phyloP scores from a whole-genome alignment of 2,329 filamentous ascomycete genomes.

The Beauveria sp. region DNA sequence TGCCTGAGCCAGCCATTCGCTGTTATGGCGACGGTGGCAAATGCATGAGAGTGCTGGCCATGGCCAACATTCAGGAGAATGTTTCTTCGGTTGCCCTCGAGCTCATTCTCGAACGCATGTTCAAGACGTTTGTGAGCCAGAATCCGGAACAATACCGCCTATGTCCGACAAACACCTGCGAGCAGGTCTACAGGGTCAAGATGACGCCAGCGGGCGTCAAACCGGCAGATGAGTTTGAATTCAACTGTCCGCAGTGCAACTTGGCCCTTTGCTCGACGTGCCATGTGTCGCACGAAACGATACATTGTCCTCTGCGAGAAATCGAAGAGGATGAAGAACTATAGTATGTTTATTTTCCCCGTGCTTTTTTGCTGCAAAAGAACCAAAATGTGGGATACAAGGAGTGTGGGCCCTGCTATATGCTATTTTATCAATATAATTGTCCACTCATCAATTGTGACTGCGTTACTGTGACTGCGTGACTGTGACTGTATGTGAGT shows the following conservation, averaged over 20 bases:
- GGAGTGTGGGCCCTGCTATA: too few relatives aligned
- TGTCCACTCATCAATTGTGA: too few relatives aligned
- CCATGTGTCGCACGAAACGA: slow-evolving; percentile 8
- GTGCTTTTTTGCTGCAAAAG: too few relatives aligned
- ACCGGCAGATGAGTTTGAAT: slow-evolving; percentile 4
- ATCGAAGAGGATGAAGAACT: not conserved
- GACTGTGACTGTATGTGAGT: too few relatives aligned
- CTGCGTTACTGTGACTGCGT: too few relatives aligned
- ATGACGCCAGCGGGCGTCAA: not conserved
- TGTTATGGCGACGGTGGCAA: slow-evolving; percentile 8
- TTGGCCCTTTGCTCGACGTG: slow-evolving; percentile 8
- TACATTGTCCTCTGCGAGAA: not conserved
- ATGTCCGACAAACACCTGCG: slow-evolving; percentile 6
- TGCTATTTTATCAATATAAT: too few relatives aligned
- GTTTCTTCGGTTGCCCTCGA: slow-evolving; percentile 1
- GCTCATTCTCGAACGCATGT: slow-evolving; percentile 3
- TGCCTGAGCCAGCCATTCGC: not conserved
- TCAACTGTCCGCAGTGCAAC: slow-evolving; percentile 4
- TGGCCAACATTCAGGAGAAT: not conserved
- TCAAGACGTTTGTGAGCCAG: slow-evolving; percentile 1
- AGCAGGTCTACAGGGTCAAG: slow-evolving; percentile 6
- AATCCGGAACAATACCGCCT: slow-evolving; percentile 4
- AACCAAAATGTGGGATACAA: too few relatives aligned
- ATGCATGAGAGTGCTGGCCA: not conserved
- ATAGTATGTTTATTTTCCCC: not conserved